phyloP scores from a whole-genome alignment of 2,329 filamentous ascomycete species.

The Emericellopsis cladophorae region DNA sequence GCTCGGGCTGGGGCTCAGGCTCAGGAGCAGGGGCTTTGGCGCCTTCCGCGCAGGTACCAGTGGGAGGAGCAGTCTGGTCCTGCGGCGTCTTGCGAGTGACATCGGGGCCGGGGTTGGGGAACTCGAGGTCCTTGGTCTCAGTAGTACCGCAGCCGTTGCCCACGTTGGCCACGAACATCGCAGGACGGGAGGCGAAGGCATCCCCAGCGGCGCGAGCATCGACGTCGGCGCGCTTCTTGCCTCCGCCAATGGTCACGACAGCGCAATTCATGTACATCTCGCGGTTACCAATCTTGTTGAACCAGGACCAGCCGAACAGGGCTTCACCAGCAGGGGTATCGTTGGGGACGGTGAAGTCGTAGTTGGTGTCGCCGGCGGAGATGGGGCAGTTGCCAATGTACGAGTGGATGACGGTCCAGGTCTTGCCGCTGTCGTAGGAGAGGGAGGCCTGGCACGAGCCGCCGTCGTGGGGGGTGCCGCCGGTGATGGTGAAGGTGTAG shows the following conservation, averaged over 20 bases:
- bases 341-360: constrained; percentile 53
- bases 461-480: constrained; percentile 51
- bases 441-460: constrained; percentile 68
- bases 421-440: constrained; percentile 57
- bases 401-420: constrained; percentile 55
- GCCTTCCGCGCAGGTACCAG: constrained; percentile 11
- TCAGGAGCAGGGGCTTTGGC: constrained; percentile 8
- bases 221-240: constrained; percentile 11
- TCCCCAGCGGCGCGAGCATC: constrained; percentile 5
- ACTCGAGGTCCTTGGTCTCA: constrained; percentile 45
- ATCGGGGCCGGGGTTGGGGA: constrained; percentile 52
- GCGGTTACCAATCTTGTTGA: constrained; percentile 64
- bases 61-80: constrained; percentile 19
- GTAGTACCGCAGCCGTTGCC: constrained; percentile 43
- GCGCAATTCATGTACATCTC: constrained; percentile 88
- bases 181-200: constrained; percentile 44
- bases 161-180: constrained; percentile 62
- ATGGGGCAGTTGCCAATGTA: constrained; percentile 42
- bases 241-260: constrained; percentile 44
- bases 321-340: constrained; percentile 49
- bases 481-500: constrained; percentile 52
- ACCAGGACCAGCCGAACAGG: constrained; percentile 66
- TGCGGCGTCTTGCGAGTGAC: constrained; percentile 24
- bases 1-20: constrained; percentile 9
- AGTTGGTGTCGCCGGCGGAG: constrained; percentile 27